phyloP scores from a whole-genome alignment of 176 grass and related monocot genomes.

The Ensete glaucum region DNA sequence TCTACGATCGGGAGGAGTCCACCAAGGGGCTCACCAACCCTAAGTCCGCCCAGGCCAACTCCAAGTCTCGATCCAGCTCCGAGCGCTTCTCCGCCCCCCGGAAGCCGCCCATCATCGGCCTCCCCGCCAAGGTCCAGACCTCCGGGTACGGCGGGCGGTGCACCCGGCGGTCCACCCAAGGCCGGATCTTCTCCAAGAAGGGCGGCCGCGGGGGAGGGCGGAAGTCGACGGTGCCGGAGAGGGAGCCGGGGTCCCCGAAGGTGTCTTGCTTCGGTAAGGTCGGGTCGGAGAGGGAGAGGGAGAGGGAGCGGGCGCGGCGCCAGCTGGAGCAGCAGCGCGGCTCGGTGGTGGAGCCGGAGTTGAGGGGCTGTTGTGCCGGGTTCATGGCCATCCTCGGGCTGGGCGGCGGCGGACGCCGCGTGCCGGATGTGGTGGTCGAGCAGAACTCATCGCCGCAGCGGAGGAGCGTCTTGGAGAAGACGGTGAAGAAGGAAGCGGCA shows the following conservation, averaged over 20 bases:
- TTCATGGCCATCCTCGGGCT: constrained; percentile 31
- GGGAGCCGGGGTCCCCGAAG: constrained; percentile 63
- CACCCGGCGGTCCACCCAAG: constrained; percentile 24
- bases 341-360: not conserved
- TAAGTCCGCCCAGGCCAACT: constrained; percentile 28
- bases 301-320: constrained; percentile 26
- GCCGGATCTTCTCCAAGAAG: constrained; percentile 55
- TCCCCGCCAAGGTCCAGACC: constrained; percentile 34
- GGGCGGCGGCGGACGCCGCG: not conserved
- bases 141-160: constrained; percentile 13
- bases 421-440: not conserved
- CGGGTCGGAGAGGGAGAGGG: constrained; percentile 31
- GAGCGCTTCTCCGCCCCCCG: constrained; percentile 56
- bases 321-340: constrained; percentile 2
- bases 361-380: constrained; percentile 32
- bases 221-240: constrained; percentile 43
- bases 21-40: constrained; percentile 87
- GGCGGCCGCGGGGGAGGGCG: constrained; percentile 10
- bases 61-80: constrained; percentile 20
- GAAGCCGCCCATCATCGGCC: constrained; percentile 48
- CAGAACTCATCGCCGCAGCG: constrained; percentile 1
- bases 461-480: not conserved
- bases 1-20: constrained; percentile 74
- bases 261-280: constrained; percentile 91
- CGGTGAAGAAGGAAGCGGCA: not conserved